phyloP scores from a whole-genome alignment of 2,329 filamentous ascomycete genomes.

The Pseudogymnoascus sp. region DNA sequence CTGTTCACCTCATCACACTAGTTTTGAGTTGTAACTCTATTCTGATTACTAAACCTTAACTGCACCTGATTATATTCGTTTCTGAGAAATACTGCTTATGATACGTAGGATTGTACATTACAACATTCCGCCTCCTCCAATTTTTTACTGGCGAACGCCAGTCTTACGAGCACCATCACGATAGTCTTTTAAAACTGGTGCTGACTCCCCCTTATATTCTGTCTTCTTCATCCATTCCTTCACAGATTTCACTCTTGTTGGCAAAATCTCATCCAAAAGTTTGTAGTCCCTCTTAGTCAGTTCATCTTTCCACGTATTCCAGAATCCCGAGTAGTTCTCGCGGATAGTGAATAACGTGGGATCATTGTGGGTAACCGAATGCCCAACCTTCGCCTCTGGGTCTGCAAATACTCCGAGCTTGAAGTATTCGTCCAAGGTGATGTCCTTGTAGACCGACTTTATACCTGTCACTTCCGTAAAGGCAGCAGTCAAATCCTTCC shows the following conservation, averaged over 20 bases:
- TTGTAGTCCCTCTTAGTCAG: slow-evolving; percentile 20
- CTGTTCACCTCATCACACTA: too few species aligned
- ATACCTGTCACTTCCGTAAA: slow-evolving; percentile 21
- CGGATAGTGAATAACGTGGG: slow-evolving; percentile 19
- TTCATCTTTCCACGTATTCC: slow-evolving; percentile 22
- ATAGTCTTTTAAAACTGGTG: background rate
- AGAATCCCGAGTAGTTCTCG: slow-evolving; percentile 23
- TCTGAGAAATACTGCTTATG: too few species aligned
- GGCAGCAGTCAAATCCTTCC: slow-evolving; percentile 16
- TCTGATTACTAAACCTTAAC: too few species aligned
- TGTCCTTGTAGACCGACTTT: slow-evolving; percentile 19
- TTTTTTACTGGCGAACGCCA: background rate
- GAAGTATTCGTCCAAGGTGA: slow-evolving; percentile 22
- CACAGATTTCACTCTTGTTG: slow-evolving; percentile 21
- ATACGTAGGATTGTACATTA: background rate
- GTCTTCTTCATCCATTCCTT: slow-evolving; percentile 20
- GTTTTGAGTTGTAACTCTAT: too few species aligned
- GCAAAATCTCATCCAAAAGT: slow-evolving; percentile 23
- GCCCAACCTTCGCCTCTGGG: slow-evolving; percentile 20
- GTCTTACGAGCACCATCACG: background rate
- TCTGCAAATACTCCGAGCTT: slow-evolving; percentile 14
- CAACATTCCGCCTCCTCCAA: background rate
- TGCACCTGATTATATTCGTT: too few species aligned
- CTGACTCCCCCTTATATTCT: background rate
- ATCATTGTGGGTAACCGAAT: slow-evolving; percentile 18